Percentiles rank a stretch among this genome's conserved stretches.
These are phyloP conservation scores for Verticillium dahliae DNA, from an alignment of 2,329 filamentous ascomycete species.

Conservation along the genomic window DNA sequence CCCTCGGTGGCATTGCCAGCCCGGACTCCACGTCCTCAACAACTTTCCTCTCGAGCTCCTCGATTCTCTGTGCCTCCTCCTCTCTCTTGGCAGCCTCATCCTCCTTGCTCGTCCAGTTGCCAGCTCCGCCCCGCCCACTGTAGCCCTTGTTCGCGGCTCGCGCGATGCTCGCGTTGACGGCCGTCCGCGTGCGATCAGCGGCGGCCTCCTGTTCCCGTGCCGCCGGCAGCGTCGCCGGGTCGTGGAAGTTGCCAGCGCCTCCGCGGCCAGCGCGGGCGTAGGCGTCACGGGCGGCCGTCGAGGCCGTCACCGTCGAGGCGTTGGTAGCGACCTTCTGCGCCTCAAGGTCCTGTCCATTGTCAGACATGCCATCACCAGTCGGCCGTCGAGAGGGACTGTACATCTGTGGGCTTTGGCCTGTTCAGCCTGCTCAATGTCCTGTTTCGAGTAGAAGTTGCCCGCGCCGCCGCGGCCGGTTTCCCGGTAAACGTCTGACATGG, in stretches of 20 bases:
- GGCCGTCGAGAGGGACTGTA: not conserved
- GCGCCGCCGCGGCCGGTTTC: conserved; percentile 56
- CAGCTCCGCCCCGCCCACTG: conserved; percentile 50
- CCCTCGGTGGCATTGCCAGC: conserved; percentile 38
- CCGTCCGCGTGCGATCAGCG: conserved; percentile 24
- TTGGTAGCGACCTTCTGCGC: conserved; percentile 18
- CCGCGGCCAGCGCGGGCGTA: conserved; percentile 47
- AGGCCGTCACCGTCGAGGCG: conserved; percentile 13
- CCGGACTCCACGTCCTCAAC: conserved; percentile 39
- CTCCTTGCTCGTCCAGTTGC: conserved; percentile 38
- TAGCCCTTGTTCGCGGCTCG: conserved; percentile 14
- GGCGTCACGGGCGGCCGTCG: conserved; percentile 15
- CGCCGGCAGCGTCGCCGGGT: conserved; percentile 24
- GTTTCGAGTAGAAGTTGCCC: conserved; percentile 53
- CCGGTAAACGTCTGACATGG: conserved; percentile 23
- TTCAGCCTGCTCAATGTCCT: conserved; percentile 40
- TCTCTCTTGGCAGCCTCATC: conserved; percentile 17
- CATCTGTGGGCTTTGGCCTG: conserved; percentile 17
- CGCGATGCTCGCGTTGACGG: conserved; percentile 22
- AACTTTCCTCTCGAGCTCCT: conserved; percentile 34
- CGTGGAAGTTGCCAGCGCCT: conserved; percentile 55
- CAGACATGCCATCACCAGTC: not conserved
- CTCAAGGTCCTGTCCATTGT: conserved; percentile 21
- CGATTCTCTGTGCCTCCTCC: conserved; percentile 18
- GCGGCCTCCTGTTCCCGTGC: conserved; percentile 25